Evolutionary conservation across 306 rosid genomes (phyloP).

Genomic region (Vigna trinervia): DNA sequence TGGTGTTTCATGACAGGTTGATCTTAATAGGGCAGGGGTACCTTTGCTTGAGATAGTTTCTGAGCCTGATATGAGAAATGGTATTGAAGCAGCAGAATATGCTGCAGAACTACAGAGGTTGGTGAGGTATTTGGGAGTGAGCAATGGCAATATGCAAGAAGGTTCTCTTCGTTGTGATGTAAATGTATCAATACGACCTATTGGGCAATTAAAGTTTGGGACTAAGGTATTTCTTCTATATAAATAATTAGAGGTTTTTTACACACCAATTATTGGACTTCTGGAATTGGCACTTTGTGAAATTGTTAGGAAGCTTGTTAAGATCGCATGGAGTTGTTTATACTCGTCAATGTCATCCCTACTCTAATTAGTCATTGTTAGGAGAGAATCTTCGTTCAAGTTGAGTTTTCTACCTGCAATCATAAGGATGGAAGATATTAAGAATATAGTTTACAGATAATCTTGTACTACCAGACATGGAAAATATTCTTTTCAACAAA

Average conservation of each 20-base stretch:
- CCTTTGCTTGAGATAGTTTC: conserved; percentile 98
- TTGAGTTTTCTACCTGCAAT: not conserved
- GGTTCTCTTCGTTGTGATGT: conserved; percentile 98
- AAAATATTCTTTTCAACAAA: too few species aligned
- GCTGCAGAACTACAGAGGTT: conserved; percentile 93
- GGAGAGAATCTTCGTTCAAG: not conserved
- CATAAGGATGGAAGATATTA: not conserved
- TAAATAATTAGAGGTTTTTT: not conserved
- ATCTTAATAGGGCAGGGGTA: conserved; percentile 96
- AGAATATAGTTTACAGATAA: not conserved
- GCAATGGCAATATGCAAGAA: conserved; percentile 99
- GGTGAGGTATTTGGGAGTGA: conserved; percentile 89
- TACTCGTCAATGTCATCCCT: not conserved
- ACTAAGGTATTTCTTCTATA: conserved; percentile 66
- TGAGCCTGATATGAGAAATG: conserved; percentile 97
- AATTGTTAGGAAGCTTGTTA: conserved; percentile 26
- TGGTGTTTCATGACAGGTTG: conserved; percentile 68
- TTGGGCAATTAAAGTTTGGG: conserved; percentile 80
- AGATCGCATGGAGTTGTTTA: conserved; percentile 8
- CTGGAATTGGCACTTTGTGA: not conserved
- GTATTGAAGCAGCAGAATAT: conserved; percentile 97
- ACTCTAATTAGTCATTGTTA: conserved; percentile 1
- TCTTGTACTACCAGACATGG: too few species aligned
- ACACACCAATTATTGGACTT: not conserved
- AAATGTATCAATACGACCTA: conserved; percentile 87